phyloP scores from a whole-genome alignment of 345 rosid genomes.

The Geranium rotundifolium region DNA sequence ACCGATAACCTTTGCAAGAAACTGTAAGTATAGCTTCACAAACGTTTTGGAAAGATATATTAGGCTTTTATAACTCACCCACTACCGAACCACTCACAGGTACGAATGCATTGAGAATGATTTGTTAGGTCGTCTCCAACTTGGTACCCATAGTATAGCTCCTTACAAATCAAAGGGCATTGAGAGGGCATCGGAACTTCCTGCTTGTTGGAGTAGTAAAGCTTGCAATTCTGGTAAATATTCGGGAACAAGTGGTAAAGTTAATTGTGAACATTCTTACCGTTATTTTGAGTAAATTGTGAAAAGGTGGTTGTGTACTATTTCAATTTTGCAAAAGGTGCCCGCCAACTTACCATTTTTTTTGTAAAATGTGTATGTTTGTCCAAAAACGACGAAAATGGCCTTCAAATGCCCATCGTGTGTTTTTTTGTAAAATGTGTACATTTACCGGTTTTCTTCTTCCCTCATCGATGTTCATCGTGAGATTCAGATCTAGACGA shows the following conservation, averaged over 20 bases:
- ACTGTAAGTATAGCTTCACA: constrained; percentile 38
- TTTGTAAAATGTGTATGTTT: no score
- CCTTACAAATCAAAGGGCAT: constrained; percentile 75
- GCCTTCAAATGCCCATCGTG: no score
- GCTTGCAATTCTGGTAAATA: constrained; percentile 22
- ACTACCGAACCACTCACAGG: constrained; percentile 28
- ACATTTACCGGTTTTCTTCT: no score
- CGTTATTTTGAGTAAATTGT: no score
- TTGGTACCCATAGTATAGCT: constrained; percentile 55
- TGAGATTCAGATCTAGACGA: no score
- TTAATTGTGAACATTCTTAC: no score
- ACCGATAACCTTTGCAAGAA: constrained; percentile 50
- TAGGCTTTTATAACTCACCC: neutral
- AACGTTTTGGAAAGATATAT: neutral
- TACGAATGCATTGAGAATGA: constrained; percentile 91
- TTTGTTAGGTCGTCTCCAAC: constrained; percentile 48
- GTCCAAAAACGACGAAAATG: no score
- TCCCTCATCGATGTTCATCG: no score
- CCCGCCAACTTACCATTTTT: no score
- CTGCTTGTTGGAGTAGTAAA: constrained; percentile 41
- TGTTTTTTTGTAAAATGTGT: no score
- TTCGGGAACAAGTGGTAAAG: neutral
- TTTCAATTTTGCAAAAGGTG: no score
- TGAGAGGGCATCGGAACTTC: constrained; percentile 47
- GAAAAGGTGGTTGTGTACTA: no score